phyloP scores from a whole-genome alignment of 2,329 filamentous ascomycete genomes.

The Colletotrichum plurivorum region DNA sequence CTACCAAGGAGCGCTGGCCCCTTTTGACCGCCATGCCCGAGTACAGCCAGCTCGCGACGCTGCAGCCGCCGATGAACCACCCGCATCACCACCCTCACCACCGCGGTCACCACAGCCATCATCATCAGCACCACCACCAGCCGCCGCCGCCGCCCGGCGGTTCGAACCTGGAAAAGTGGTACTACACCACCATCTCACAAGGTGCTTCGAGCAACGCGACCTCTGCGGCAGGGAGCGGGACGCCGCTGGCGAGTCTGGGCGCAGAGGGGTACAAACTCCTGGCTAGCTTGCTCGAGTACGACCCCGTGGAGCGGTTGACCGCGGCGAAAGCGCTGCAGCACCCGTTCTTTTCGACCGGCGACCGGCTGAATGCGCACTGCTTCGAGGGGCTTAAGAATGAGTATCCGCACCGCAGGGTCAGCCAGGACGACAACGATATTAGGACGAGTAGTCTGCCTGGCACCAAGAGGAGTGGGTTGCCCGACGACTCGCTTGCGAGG shows the following conservation, averaged over 20 bases:
- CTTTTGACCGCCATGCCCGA: constrained; percentile 89
- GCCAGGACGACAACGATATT: constrained; percentile 96
- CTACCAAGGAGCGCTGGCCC: constrained; percentile 91
- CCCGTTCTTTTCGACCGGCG: constrained; percentile 85
- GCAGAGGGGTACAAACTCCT: constrained; percentile 87
- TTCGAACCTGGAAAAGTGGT: constrained; percentile 83
- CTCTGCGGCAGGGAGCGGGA: constrained; percentile 53
- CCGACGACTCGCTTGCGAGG: constrained; percentile 81
- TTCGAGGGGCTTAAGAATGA: constrained; percentile 91
- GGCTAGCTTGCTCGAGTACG: constrained; percentile 88
- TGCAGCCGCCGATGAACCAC: constrained; percentile 65
- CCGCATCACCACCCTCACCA: constrained; percentile 60
- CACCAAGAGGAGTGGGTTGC: constrained; percentile 88
- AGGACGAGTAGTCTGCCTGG: constrained; percentile 90
- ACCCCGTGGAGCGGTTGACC: constrained; percentile 89
- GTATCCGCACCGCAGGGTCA: constrained; percentile 92
- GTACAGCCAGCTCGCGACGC: constrained; percentile 76
- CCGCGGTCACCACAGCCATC: constrained; percentile 50
- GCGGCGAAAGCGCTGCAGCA: constrained; percentile 92
- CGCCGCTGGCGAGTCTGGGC: constrained; percentile 73
- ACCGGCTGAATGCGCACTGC: constrained; percentile 83
- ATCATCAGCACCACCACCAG: constrained; percentile 42
- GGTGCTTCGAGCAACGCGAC: constrained; percentile 64
- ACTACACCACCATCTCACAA: constrained; percentile 78
- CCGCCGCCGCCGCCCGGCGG: constrained; percentile 45